Base-by-base conservation (phyloP, 2,329 filamentous ascomycete genomes). In the Exophiala alcalophila region DNA sequence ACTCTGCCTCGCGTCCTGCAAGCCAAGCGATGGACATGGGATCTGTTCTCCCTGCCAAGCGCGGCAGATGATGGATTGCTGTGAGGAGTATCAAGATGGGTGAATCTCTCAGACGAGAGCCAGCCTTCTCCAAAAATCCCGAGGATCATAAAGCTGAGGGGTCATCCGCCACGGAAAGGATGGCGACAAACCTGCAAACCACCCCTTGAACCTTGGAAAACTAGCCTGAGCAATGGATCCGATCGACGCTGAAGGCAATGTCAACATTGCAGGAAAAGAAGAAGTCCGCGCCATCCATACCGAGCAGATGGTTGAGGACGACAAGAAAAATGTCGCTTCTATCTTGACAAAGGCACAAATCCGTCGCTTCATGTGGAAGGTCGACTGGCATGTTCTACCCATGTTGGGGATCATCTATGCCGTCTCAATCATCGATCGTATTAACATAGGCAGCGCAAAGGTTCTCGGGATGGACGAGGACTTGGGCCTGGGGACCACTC, bases 401-500 rank as follows among this genome's bases (percentile, higher is more conserved):
- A 11, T 35, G 7, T 12, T 25, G 19, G 32, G 16, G 4, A 44
- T 43, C 24, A 51, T 55, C 31, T 44, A 44, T 16, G 29, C 33
- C 2, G 20, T 44, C 8, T 43, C 40, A 10, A 40, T 43, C 29
- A 43, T 48, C n/a, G 45, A 48, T 30, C 45, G 45, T 4, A 44
- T 44, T 34, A 48, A 48, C 16, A 48, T 48, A 12, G 40, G 40
- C 3, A 14, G 9, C n/a, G 45, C 45, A 8, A 44, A 44, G 23
- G 45, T 49, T n/a, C 23, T 44, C 8, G 45, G 45, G 15, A 49
- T 49, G 45, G 27, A 38, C 21, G 24, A 49, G 26, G 45, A 49
- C 25, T 25, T 44, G 19, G 27, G 37, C 8, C 18, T 49, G 4
- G 40, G 26, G 2, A 40, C 12, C 3, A 69, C 73, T 37, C 14